These are phyloP conservation scores for Candida ipomoeae DNA, from an alignment of 805 yeast genomes.

Conservation along the genomic window DNA sequence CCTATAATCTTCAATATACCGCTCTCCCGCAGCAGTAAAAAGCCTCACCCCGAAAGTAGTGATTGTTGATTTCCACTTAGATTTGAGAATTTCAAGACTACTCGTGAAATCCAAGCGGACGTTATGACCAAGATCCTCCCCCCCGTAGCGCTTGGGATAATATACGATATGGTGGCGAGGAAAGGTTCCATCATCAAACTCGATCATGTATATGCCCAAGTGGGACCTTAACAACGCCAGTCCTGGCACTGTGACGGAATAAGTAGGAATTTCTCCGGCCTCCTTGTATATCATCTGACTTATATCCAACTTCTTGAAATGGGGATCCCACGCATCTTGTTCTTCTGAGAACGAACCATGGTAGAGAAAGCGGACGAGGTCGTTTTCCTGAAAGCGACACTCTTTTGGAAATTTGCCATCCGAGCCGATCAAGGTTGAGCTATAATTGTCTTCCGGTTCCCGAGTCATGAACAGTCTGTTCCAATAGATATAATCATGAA, in stretches of 20 bases:
- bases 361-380: constrained; percentile 67
- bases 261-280: constrained; percentile 18
- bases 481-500: constrained; percentile 76
- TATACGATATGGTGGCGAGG: constrained; percentile 59
- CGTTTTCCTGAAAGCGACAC: constrained; percentile 86
- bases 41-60: constrained; percentile 49
- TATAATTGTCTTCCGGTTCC: constrained; percentile 49
- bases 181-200: constrained; percentile 55
- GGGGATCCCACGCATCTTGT: constrained; percentile 46
- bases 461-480: constrained; percentile 77
- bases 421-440: constrained; percentile 39
- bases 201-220: constrained; percentile 73
- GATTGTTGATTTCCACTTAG: constrained; percentile 21
- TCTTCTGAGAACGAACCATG: constrained; percentile 81
- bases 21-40: constrained; percentile 58
- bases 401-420: constrained; percentile 49
- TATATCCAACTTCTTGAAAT: constrained; percentile 34
- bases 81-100: constrained; percentile 30
- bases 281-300: constrained; percentile 22
- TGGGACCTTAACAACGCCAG: constrained; percentile 42
- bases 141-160: constrained; percentile 52
- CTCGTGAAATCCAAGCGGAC: constrained; percentile 44
- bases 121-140: constrained; percentile 56
- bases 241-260: constrained; percentile 21
- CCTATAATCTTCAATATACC: constrained; percentile 49